These are phyloP conservation scores for Trichosporon sp. DNA, from an alignment of 1,284 basidiomycete species.

Conservation along the genomic window DNA sequence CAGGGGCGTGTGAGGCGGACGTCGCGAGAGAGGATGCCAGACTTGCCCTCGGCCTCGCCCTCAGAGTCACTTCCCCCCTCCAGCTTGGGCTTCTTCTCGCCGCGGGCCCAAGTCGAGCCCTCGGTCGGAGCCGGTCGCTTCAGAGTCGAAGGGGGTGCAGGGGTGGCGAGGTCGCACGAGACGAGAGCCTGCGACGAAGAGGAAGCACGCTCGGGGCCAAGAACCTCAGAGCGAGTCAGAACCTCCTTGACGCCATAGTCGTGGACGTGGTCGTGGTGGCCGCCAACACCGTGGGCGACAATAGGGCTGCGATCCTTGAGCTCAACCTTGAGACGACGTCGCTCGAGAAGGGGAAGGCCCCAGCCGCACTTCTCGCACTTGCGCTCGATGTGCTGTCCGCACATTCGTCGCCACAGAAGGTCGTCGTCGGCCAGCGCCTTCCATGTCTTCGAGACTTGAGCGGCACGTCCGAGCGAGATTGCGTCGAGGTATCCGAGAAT, in stretches of 20 bases:
- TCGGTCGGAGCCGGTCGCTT: constrained; percentile 26
- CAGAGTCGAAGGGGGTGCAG: constrained; percentile 17
- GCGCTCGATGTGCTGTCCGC: constrained; percentile 97
- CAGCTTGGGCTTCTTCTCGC: constrained; percentile 35
- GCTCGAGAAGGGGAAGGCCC: constrained; percentile 88
- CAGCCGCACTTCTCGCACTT: constrained; percentile 98
- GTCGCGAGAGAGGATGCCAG: constrained; percentile 39
- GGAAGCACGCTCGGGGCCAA: constrained; percentile 30
- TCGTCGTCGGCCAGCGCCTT: constrained; percentile 91
- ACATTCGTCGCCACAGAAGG: constrained; percentile 92
- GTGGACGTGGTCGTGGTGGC: constrained; percentile 44
- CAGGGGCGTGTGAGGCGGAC: constrained; percentile 66
- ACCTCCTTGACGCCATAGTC: constrained; percentile 34
- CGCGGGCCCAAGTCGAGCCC: constrained; percentile 19
- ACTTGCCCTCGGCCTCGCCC: constrained; percentile 18
- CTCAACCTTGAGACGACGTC: constrained; percentile 55
- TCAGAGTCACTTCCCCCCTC: constrained; percentile 41
- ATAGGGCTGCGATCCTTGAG: constrained; percentile 51
- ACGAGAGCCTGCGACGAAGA: constrained; percentile 15
- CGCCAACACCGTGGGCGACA: constrained; percentile 44
- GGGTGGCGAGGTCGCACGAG: constrained; percentile 29
- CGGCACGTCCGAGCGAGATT: constrained; percentile 90
- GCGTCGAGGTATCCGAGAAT: constrained; percentile 93
- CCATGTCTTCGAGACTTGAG: constrained; percentile 89
- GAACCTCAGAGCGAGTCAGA: constrained; percentile 42